Evolutionary conservation across 352 stramenopile species (phyloP).

Genomic region (Globisporangium orthogonon): DNA sequence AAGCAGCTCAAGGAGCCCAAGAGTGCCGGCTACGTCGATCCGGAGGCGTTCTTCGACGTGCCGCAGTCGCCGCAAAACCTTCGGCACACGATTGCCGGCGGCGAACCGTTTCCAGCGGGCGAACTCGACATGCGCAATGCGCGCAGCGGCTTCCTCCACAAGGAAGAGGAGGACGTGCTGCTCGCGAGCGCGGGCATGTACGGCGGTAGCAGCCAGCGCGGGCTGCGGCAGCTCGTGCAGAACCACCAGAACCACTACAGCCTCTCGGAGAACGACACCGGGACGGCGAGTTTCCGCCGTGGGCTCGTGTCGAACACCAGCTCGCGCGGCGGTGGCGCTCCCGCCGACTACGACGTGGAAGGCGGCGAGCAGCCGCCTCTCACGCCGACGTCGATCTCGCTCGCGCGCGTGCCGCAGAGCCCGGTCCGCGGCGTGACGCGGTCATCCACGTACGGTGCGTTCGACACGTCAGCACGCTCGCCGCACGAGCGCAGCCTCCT

Average conservation of each 20-base stretch:
- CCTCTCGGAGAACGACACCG: constrained; percentile 40
- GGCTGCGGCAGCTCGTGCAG: constrained; percentile 61
- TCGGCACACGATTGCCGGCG: constrained; percentile 21
- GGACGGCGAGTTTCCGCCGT: constrained; percentile 23
- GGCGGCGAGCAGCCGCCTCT: neutral
- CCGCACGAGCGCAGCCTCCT: constrained; percentile 40
- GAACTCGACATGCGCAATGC: constrained; percentile 38
- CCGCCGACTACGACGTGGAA: constrained; percentile 16
- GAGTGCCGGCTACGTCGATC: constrained; percentile 5
- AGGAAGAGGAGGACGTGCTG: constrained; percentile 73
- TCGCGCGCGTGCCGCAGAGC: constrained; percentile 18
- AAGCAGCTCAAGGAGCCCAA: constrained; percentile 5
- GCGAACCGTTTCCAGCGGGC: constrained; percentile 25
- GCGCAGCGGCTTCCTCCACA: constrained; percentile 40
- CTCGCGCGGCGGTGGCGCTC: constrained; percentile 8
- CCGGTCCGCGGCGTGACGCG: constrained; percentile 9
- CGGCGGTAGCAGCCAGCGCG: constrained; percentile 53
- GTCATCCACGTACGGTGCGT: constrained; percentile 43
- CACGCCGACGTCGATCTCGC: constrained; percentile 12
- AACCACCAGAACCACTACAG: constrained; percentile 70
- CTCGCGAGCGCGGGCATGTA: constrained; percentile 71
- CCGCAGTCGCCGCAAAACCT: constrained; percentile 15
- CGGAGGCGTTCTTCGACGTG: neutral
- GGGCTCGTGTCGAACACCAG: constrained; percentile 17
- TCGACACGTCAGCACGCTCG: constrained; percentile 41